Conservation (phyloP, 2,329 filamentous ascomycete genomes). For the Pseudogymnoascus sp. region DNA sequence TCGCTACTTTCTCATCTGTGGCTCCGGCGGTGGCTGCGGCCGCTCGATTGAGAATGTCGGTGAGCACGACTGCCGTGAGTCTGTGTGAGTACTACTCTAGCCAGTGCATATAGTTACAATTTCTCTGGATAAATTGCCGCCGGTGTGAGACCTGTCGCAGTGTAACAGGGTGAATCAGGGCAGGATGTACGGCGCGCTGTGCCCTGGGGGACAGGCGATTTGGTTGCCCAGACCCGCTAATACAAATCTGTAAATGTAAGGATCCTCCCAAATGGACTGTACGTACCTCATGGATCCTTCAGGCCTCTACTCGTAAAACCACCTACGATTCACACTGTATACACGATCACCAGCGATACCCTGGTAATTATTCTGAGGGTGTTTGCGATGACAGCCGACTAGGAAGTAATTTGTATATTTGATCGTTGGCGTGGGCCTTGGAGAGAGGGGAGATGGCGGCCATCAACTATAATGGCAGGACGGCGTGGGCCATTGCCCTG, state of each 20-base stretch:
- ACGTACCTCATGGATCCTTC: neutral
- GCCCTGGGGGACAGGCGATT: neutral
- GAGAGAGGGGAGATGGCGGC: neutral
- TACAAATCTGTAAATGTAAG: neutral
- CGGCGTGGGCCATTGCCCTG: slow-evolving; percentile 2
- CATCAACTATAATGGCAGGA: slow-evolving; percentile 1
- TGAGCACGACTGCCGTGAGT: neutral
- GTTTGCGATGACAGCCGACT: neutral
- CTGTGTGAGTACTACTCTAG: too few relatives aligned
- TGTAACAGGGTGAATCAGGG: neutral
- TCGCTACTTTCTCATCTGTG: neutral
- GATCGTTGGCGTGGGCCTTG: neutral
- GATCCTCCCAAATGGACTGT: neutral
- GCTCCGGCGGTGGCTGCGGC: neutral
- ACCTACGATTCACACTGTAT: neutral
- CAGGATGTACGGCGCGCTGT: neutral
- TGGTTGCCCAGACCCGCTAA: neutral
- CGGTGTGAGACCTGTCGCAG: neutral
- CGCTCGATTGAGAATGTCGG: neutral
- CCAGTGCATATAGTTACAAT: too few relatives aligned
- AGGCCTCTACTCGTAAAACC: neutral
- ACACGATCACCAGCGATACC: neutral
- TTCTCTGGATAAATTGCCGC: neutral
- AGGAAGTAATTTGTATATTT: neutral
- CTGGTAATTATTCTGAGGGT: neutral